Evolutionary conservation across 208 protist species (phyloP).

Genomic region (Eutreptiella sp.): DNA sequence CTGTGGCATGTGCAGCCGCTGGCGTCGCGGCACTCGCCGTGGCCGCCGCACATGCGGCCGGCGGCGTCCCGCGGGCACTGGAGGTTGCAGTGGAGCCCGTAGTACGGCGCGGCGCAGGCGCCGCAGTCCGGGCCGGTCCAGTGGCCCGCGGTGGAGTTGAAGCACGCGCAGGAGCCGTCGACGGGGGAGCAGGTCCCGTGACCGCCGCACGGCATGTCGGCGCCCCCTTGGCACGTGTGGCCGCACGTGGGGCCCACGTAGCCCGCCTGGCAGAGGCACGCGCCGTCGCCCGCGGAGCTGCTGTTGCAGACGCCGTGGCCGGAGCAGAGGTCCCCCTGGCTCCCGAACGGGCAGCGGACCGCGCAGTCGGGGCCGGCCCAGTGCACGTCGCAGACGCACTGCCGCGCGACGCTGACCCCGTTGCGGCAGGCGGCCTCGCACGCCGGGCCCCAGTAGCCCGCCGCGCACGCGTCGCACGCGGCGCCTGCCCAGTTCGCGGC

Average conservation of each 20-base stretch:
- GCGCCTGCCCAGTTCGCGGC: not conserved
- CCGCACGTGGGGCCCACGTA: not conserved
- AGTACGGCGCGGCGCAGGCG: not conserved
- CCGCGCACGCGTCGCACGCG: not conserved
- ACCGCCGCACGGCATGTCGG: slow-evolving; percentile 15
- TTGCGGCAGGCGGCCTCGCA: not conserved
- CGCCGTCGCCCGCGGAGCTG: not conserved
- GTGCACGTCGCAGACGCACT: slow-evolving; percentile 1
- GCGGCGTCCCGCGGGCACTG: not conserved
- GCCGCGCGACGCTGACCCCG: not conserved
- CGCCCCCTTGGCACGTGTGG: slow-evolving; percentile 7
- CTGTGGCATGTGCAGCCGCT: slow-evolving; percentile 18
- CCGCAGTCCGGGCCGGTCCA: slow-evolving; percentile 2
- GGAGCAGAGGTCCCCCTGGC: slow-evolving; percentile 1
- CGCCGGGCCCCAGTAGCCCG: not conserved
- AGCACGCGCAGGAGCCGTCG: slow-evolving; percentile 13
- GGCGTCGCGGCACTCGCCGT: slow-evolving; percentile 14
- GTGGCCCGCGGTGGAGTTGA: not conserved
- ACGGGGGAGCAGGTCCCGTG: slow-evolving; percentile 6
- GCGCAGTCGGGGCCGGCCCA: not conserved
- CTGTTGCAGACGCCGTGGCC: slow-evolving; percentile 9
- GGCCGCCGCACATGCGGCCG: slow-evolving; percentile 10
- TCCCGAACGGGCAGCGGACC: not conserved
- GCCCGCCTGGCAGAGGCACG: not conserved
- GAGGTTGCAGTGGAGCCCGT: not conserved